Base-by-base conservation (phyloP, 2,329 filamentous ascomycete species). In the Apiospora kogelbergensis region DNA sequence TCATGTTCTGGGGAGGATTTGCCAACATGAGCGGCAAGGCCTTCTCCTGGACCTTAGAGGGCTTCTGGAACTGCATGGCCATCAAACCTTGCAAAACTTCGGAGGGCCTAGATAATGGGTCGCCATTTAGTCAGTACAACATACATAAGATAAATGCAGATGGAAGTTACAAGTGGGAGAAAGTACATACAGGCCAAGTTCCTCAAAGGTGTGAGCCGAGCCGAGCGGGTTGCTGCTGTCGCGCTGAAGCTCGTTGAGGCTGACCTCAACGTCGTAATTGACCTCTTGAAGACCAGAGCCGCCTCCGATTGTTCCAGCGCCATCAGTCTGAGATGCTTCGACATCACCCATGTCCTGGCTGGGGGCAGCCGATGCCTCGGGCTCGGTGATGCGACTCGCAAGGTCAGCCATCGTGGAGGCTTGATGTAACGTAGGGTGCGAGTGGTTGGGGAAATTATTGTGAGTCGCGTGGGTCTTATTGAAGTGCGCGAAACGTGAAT, bases 21-120 rank as follows among this genome's bases (percentile, higher is more conserved):
- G 88, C 84, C 72, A 99, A 88, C 77, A 99, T 92, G 68, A 99
- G 86, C 37, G 96, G 96, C 22, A 99, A 88, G 1, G 96, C 96
- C 75, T 92, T 93, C 81, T 97, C 96, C 84, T 99, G 96, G 73
- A 99, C 97, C 84, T 99, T 99, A 68, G 96, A 98, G 0, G 96
- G 96, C 81, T 97, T 97, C 77, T 91, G 88, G 85, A 98, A 98
- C 82, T 92, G 92, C 87, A 98, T 92, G 67, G 88, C 85, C 63
- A 90, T 85, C 41, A 98, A 86, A 64, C 94, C 94, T 73, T 93
- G 89, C 67, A 95, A 87, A 72, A 98, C 71, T 53, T 73, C 68
- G 22, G 37, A 20, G 11, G 73, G 74, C 48, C 74, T 76, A 67
- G 37, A n/a, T n/a, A 22, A 11, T n/a, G 7, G 30, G 9, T 60